These are phyloP conservation scores for Talaromyces marneffei DNA, from an alignment of 2,329 filamentous ascomycete genomes.

Conservation along the genomic window DNA sequence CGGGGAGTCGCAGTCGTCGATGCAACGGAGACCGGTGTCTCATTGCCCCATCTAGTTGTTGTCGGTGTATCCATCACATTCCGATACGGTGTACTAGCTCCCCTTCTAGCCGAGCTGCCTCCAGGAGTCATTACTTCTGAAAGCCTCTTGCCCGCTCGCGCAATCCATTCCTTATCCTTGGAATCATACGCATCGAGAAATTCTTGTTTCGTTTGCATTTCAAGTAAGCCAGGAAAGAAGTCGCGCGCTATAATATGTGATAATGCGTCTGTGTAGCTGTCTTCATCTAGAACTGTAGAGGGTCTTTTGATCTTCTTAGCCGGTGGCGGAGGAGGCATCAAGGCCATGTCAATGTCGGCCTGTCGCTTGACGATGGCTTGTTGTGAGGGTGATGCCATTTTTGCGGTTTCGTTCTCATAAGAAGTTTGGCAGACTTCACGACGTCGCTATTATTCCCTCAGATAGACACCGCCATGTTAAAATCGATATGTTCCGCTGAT, in stretches of 20 bases:
- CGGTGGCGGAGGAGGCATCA: slow-evolving; percentile 83
- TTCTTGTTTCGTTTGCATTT: slow-evolving; percentile 81
- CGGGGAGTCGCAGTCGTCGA: slow-evolving; percentile 31
- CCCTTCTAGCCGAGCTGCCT: slow-evolving; percentile 20
- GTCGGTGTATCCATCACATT: slow-evolving; percentile 66
- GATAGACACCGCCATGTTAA: neutral
- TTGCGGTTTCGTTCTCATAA: neutral
- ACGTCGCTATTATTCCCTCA: neutral
- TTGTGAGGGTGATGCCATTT: slow-evolving; percentile 27
- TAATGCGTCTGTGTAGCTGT: slow-evolving; percentile 82
- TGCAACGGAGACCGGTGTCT: slow-evolving; percentile 6
- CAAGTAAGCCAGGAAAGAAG: slow-evolving; percentile 88
- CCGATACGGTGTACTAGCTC: slow-evolving; percentile 26
- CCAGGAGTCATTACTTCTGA: slow-evolving; percentile 75
- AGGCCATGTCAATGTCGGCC: slow-evolving; percentile 41
- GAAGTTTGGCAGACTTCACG: neutral
- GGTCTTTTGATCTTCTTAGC: slow-evolving; percentile 89
- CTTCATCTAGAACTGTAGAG: slow-evolving; percentile 81
- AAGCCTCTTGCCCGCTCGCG: slow-evolving; percentile 66
- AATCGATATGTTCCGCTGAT: neutral
- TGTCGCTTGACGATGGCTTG: slow-evolving; percentile 31
- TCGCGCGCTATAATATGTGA: slow-evolving; percentile 94
- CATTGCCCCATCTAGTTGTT: slow-evolving; percentile 1
- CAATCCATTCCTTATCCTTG: slow-evolving; percentile 78
- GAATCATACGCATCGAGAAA: slow-evolving; percentile 89